Percentiles rank a stretch among this genome's conserved stretches.
Conservation (phyloP, 2,329 filamentous ascomycete species). For the Pleomassaria siparia region DNA sequence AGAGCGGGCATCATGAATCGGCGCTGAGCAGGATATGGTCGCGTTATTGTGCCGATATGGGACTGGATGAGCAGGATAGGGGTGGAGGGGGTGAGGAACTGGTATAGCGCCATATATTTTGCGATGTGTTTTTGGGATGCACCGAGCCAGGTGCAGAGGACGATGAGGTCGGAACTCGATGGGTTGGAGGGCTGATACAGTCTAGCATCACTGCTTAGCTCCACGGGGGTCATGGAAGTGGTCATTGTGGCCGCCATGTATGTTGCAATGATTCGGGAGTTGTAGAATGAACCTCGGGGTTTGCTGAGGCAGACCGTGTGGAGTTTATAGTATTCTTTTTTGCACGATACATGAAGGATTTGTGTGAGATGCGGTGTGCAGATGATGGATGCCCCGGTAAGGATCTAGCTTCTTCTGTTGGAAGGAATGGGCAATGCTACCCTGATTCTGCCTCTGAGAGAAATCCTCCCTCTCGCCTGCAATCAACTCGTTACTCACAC, state of each 20-base stretch:
- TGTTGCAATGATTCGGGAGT: not conserved
- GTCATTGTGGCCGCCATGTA: not conserved
- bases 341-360: too few species aligned
- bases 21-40: constrained; percentile 1
- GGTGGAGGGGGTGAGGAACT: constrained; percentile 7
- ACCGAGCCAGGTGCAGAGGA: constrained; percentile 17
- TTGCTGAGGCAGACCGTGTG: not conserved
- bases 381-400: too few species aligned
- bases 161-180: constrained; percentile 4
- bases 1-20: constrained; percentile 4
- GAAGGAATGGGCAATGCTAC: too few species aligned
- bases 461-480: too few species aligned
- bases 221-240: not conserved
- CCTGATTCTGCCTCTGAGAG: too few species aligned
- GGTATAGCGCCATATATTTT: constrained; percentile 17
- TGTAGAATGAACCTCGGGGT: too few species aligned
- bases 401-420: too few species aligned
- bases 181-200: constrained; percentile 3
- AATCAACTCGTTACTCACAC: too few species aligned
- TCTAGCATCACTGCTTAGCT: constrained; percentile 1
- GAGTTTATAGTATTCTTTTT: not conserved
- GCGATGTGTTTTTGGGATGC: constrained; percentile 7
- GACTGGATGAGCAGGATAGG: constrained; percentile 14
- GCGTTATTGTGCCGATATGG: constrained; percentile 11
- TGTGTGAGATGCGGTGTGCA: too few species aligned